Percentiles rank a stretch among this genome's conserved stretches.
phyloP scores from a whole-genome alignment of 1,284 basidiomycete species.

The Cutaneotrichosporon sp. region DNA sequence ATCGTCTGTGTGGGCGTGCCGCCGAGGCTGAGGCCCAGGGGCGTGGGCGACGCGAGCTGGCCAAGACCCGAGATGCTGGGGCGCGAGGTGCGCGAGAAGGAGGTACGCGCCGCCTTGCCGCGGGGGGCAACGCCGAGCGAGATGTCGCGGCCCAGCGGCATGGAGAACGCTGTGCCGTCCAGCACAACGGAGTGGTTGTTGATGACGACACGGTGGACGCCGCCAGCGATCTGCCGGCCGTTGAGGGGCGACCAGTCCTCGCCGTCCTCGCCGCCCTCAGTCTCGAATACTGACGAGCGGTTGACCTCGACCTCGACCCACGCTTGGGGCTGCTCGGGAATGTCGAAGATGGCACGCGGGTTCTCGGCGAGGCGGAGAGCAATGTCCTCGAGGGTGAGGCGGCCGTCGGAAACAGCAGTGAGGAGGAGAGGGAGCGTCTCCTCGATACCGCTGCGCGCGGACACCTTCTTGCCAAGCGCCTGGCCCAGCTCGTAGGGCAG shows the following conservation, averaged over 20 bases:
- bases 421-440: conserved; percentile 86
- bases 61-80: conserved; percentile 36
- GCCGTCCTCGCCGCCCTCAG: conserved; percentile 50
- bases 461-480: conserved; percentile 62
- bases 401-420: conserved; percentile 74
- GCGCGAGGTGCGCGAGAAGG: conserved; percentile 40
- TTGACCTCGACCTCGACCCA: conserved; percentile 91
- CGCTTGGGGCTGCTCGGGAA: conserved; percentile 79
- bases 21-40: conserved; percentile 22
- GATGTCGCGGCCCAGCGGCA: conserved; percentile 69
- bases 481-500: conserved; percentile 72
- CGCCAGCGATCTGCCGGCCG: conserved; percentile 62
- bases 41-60: conserved; percentile 1
- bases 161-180: conserved; percentile 70
- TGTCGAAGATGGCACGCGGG: conserved; percentile 83
- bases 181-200: conserved; percentile 88
- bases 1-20: conserved; percentile 10
- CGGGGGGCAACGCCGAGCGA: conserved; percentile 59
- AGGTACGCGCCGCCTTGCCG: conserved; percentile 13
- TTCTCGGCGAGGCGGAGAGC: conserved; percentile 79
- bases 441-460: conserved; percentile 73
- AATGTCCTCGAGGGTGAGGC: conserved; percentile 79
- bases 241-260: conserved; percentile 80
- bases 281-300: conserved; percentile 60
- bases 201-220: conserved; percentile 84